Percentiles rank a stretch among this genome's conserved stretches.
These are phyloP conservation scores for Tetraselmis chui DNA, from an alignment of 139 green algal genomes.

Conservation along the genomic window DNA sequence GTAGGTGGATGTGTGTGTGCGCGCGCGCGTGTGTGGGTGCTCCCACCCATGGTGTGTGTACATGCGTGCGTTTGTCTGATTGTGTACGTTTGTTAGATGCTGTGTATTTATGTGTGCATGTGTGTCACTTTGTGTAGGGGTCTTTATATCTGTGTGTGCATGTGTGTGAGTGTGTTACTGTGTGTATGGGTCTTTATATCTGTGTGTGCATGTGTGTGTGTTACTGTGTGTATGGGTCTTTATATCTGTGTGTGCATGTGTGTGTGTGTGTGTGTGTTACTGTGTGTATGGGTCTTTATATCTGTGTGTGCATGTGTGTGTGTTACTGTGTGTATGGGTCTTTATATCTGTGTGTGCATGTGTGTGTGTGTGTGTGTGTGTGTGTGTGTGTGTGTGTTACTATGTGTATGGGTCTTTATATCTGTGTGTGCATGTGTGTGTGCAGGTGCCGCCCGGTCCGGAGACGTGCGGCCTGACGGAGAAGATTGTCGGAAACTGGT, in stretches of 20 bases:
- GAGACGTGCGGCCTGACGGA: constrained; percentile 51
- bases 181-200: too few species aligned
- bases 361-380: neutral
- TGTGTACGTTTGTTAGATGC: neutral
- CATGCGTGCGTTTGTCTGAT: too few species aligned
- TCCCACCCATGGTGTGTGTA: too few species aligned
- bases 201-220: too few species aligned
- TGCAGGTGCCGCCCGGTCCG: constrained; percentile 35
- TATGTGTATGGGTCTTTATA: too few species aligned
- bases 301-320: constrained; percentile 1
- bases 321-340: neutral
- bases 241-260: too few species aligned
- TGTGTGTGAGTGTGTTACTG: neutral
- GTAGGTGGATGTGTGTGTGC: too few species aligned
- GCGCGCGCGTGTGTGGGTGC: too few species aligned
- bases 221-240: too few species aligned
- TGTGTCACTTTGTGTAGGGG: neutral
- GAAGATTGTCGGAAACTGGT: constrained; percentile 69
- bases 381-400: too few species aligned
- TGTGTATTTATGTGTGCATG: neutral
- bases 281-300: constrained; percentile 10
- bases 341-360: neutral
- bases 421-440: constrained; percentile 7
- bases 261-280: too few species aligned
- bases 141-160: neutral